Evolutionary conservation across 1,139 yeast genomes (phyloP), one percentile per base, ranked within the genome.

Genomic region (Taphrina confusa): DNA sequence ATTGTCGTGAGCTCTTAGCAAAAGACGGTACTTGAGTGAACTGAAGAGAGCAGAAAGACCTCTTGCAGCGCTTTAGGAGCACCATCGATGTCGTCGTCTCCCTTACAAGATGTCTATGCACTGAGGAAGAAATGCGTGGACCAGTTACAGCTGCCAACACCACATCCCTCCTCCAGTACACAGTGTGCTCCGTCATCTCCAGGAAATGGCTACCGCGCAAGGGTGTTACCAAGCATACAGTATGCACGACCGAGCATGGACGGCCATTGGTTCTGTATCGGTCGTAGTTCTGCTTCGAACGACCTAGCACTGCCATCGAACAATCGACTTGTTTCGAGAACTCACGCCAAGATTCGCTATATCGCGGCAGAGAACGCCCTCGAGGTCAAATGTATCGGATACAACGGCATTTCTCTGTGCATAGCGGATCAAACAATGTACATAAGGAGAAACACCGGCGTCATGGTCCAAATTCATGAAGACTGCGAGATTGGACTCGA

Each of bases 241-340:
- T 42, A 33, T 14, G 58, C 58, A 0, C 18, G 44, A 14, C 58
- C 58, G 6, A 28, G 25, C 22, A 36, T 34, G 3, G 18, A 22
- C 1, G 58, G 58, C 4, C 45, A 45, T 2, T 54, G 58, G 58
- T 46, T 23, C 22, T 33, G 34, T 14, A 54, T 54, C 25, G 58
- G 58, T 3, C 42, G 58, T 8, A 42, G 44, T 20, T 54, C 58
- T 18, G 34, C 16, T 25, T 31, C 27, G 39, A 54, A 46, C 37
- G 50, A 54, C 33, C 51, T 81, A 67, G 80, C 80, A 60, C 74
- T 85, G 61, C 74, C 83, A 49, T 73, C 74, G 50, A 62, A 64
- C 14, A 79, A 85, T 69, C 82, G 82, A 68, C 78, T 78, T 47
- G 81, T 88, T 33, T 86, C 94, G 6, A 79, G 96, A 61, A 76